Conservation (phyloP, 2,329 filamentous ascomycete species). For the Phyllosticta citrichinensis region DNA sequence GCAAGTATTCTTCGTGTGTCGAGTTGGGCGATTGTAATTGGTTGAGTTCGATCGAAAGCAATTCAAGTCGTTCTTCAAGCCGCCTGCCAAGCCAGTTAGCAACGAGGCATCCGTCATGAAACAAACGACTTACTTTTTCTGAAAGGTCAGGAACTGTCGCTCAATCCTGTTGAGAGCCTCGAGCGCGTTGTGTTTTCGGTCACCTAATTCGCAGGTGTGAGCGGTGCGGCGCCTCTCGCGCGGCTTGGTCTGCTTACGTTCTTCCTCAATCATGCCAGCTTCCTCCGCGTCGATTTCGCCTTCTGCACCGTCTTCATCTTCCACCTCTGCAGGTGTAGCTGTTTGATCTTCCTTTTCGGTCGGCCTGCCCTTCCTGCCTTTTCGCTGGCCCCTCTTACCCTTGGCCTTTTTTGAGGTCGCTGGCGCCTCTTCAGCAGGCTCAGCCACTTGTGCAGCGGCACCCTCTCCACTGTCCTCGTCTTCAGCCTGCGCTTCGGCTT, state of each 20-base stretch:
- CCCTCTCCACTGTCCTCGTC: slow-evolving; percentile 5
- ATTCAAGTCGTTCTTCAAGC: slow-evolving; percentile 77
- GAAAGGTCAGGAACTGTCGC: slow-evolving; percentile 76
- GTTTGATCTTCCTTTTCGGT: slow-evolving; percentile 18
- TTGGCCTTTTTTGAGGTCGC: not conserved
- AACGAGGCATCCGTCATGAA: too few species aligned
- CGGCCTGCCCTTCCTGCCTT: slow-evolving; percentile 7
- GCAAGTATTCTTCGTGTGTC: slow-evolving; percentile 82
- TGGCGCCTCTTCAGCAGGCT: not conserved
- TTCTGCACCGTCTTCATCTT: slow-evolving; percentile 20
- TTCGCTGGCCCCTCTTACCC: slow-evolving; percentile 7
- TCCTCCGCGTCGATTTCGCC: slow-evolving; percentile 37
- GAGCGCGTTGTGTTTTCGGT: slow-evolving; percentile 63
- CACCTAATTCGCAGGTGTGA: slow-evolving; percentile 33
- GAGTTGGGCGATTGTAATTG: slow-evolving; percentile 48
- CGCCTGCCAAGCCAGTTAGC: slow-evolving; percentile 43
- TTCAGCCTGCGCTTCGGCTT: slow-evolving; percentile 15
- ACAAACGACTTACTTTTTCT: slow-evolving; percentile 54
- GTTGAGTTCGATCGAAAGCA: slow-evolving; percentile 60
- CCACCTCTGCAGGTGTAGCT: slow-evolving; percentile 16
- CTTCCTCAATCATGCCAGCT: slow-evolving; percentile 26
- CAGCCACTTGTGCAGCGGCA: not conserved
- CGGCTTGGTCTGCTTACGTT: slow-evolving; percentile 19
- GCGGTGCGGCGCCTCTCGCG: too few species aligned
- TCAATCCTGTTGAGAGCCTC: slow-evolving; percentile 74